A percentile compares a stretch with the other conserved stretches of the same genome.
phyloP scores from a whole-genome alignment of 2,329 filamentous ascomycete genomes.

The Paraphoma chrysanthemicola region DNA sequence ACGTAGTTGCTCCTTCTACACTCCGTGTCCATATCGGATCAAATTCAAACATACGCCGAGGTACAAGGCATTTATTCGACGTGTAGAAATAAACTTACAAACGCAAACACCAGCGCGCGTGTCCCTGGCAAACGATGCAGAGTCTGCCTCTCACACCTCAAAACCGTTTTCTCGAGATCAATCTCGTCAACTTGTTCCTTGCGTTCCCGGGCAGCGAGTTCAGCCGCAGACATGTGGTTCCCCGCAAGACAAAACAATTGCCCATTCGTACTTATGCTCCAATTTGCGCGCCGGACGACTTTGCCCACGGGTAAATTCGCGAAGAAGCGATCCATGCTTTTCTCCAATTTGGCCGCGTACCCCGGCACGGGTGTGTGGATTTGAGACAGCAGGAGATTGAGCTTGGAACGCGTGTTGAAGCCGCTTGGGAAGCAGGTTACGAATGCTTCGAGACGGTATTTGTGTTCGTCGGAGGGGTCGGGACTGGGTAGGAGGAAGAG shows the following conservation, averaged over 20 bases:
- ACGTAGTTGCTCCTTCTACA: neutral
- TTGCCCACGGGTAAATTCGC: constrained; percentile 60
- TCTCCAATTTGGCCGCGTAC: constrained; percentile 63
- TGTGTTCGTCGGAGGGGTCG: constrained; percentile 32
- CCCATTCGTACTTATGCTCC: constrained; percentile 54
- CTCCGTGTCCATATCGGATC: no score
- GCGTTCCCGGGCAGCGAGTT: constrained; percentile 27
- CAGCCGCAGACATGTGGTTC: constrained; percentile 53
- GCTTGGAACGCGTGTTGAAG: constrained; percentile 64
- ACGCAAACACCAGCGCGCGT: constrained; percentile 64
- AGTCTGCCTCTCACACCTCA: constrained; percentile 68
- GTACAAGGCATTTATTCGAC: no score
- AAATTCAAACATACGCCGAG: no score
- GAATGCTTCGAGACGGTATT: constrained; percentile 65
- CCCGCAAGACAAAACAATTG: constrained; percentile 51
- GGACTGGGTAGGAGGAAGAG: constrained; percentile 61
- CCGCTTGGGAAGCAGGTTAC: constrained; percentile 64
- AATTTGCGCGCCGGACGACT: constrained; percentile 64
- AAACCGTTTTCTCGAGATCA: constrained; percentile 53
- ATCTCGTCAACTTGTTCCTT: constrained; percentile 34
- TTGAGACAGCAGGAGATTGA: constrained; percentile 58
- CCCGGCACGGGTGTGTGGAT: constrained; percentile 67
- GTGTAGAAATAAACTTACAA: constrained; percentile 33
- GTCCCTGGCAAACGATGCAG: constrained; percentile 64
- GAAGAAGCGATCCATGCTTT: constrained; percentile 69